Base-by-base conservation (phyloP, 2,329 filamentous ascomycete genomes). In the Mycosphaerelloides madeirae region DNA sequence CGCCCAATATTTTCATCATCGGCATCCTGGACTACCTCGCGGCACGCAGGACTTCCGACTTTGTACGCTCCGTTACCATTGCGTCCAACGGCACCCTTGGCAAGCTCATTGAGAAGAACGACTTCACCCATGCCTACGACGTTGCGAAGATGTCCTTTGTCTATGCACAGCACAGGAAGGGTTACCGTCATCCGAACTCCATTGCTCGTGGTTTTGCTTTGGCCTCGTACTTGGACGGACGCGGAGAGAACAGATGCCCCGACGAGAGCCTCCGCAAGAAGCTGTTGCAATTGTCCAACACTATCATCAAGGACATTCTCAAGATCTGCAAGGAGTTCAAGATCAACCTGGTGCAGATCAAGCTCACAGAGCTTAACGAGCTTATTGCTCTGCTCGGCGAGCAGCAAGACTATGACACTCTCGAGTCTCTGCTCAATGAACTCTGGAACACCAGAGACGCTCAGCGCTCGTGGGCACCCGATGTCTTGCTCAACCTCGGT, bases 401-500 rank as follows among this genome's bases (percentile, higher is more conserved):
- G 18, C 72, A 76, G 45, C 56, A 65, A 44, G 72, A 75, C 54
- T 73, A 67, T 46, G 57, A 60, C 15, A 71, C 74, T 38, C 66
- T 75, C 9, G 72, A 56, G 51, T 38, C 38, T 13, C 53, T 74
- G 33, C 67, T 75, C 14, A 66, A 65, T 37, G 59, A 67, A 2
- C 67, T 75, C 7, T 74, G 72, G 72, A 68, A 67, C 22, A 70
- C 69, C 1, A 67, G 71, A 20, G 64, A 72, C 31, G 66, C 68
- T 25, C 71, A 74, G 41, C 65, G 65, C 35, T 67, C 63, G 36
- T 75, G 71, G 71, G 63, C 68, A 2, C 60, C 67, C 3, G 61
- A 66, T 13, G 70, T 72, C 3, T 65, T 78, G 15, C 68, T 77
- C 44, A 69, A 69, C 55, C 72, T 78, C 20, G 75, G 75, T n/a